These are phyloP conservation scores for Rutstroemia sp. DNA, from an alignment of 2,329 filamentous ascomycete species.

Conservation along the genomic window DNA sequence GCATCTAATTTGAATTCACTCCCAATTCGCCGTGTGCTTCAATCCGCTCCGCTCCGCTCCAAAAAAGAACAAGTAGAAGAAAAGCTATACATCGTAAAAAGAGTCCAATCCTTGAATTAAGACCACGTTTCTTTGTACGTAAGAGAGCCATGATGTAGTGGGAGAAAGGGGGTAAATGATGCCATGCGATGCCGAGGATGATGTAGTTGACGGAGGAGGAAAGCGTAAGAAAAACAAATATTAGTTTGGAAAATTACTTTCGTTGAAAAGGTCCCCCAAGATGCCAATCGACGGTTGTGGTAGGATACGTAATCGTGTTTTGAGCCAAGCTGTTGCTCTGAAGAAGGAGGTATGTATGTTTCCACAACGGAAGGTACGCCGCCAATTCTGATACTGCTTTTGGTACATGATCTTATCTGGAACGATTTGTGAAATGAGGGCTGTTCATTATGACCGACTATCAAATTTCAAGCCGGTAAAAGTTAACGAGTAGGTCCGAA, in stretches of 20 bases:
- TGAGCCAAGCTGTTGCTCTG: constrained; percentile 8
- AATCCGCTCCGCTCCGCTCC: background rate
- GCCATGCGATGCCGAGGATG: constrained; percentile 10
- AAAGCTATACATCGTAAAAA: constrained; percentile 1
- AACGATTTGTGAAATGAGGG: constrained; percentile 18
- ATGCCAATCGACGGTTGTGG: constrained; percentile 13
- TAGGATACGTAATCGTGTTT: constrained; percentile 1
- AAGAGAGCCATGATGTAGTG: constrained; percentile 12
- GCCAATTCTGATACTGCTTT: constrained; percentile 5
- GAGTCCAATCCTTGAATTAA: constrained; percentile 17
- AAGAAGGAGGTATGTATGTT: constrained; percentile 18
- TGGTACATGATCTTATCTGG: constrained; percentile 20
- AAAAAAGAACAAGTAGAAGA: background rate
- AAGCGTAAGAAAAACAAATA: constrained; percentile 22
- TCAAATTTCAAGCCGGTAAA: constrained; percentile 3
- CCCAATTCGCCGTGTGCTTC: background rate
- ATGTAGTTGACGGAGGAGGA: constrained; percentile 3
- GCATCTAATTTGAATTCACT: background rate
- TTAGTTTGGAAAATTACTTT: constrained; percentile 24
- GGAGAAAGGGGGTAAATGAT: constrained; percentile 16
- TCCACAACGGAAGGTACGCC: constrained; percentile 24
- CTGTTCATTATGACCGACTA: constrained; percentile 20
- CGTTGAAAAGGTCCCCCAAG: constrained; percentile 4
- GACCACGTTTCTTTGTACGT: constrained; percentile 20
- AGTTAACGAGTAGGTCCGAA: constrained; percentile 4